A percentile compares a stretch with the other conserved stretches of the same genome.
These are phyloP conservation scores for Conticribra weissflogii DNA, from an alignment of 108 stramenopile genomes.

Conservation along the genomic window DNA sequence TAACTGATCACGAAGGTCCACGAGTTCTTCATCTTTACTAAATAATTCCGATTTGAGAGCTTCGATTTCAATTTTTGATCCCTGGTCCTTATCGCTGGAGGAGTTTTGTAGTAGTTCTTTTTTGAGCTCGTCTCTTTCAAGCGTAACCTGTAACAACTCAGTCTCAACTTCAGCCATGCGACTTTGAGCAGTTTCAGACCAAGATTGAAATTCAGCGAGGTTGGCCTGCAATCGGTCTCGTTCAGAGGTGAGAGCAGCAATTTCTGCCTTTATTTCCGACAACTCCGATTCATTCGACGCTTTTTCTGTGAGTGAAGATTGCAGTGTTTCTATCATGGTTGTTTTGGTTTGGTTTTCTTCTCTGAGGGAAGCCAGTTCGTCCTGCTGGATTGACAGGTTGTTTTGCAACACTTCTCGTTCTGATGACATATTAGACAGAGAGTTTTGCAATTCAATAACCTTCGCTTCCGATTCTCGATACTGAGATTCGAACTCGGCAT, in stretches of 20 bases:
- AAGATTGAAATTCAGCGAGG: slow-evolving; percentile 58
- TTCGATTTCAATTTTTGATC: slow-evolving; percentile 18
- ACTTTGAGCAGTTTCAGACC: slow-evolving; percentile 59
- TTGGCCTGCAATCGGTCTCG: slow-evolving; percentile 46
- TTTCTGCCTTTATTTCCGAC: slow-evolving; percentile 36
- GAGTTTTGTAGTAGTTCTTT: slow-evolving; percentile 7
- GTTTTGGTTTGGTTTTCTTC: slow-evolving; percentile 8
- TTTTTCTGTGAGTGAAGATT: neutral
- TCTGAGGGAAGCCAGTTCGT: slow-evolving; percentile 1
- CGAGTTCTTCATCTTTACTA: slow-evolving; percentile 39
- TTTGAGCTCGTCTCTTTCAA: slow-evolving; percentile 36
- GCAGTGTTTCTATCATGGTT: neutral
- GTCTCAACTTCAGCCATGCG: slow-evolving; percentile 58
- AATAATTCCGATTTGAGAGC: slow-evolving; percentile 22
- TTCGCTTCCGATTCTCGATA: slow-evolving; percentile 31
- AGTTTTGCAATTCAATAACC: slow-evolving; percentile 33
- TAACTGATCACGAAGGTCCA: slow-evolving; percentile 15
- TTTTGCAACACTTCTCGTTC: slow-evolving; percentile 4
- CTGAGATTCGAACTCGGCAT: slow-evolving; percentile 20
- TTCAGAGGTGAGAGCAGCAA: slow-evolving; percentile 28
- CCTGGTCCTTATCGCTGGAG: too few species aligned
- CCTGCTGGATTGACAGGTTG: neutral
- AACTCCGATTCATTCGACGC: slow-evolving; percentile 15
- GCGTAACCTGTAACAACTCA: slow-evolving; percentile 21
- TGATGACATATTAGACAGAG: slow-evolving; percentile 5